Conservation (phyloP, 345 rosid species). For the Nephelium lappaceum region DNA sequence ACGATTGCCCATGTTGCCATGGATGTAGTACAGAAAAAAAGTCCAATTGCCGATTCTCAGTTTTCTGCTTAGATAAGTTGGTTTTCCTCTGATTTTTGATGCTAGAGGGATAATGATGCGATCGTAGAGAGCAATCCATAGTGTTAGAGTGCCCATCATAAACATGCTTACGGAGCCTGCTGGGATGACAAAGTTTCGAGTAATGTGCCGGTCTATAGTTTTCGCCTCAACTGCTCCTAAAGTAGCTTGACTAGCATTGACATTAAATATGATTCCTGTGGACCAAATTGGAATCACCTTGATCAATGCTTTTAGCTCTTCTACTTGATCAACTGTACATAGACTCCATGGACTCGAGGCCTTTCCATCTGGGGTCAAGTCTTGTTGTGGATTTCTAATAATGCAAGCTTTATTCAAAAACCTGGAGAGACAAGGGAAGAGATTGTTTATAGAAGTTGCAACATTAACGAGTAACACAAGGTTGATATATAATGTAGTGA, state of each 20-base stretch:
- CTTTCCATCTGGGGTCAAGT: conserved; percentile 33
- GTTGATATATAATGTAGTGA: too few relatives aligned
- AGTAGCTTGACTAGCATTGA: conserved; percentile 38
- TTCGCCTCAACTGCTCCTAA: conserved; percentile 45
- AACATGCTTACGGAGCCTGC: conserved; percentile 49
- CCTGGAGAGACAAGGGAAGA: conserved; percentile 27
- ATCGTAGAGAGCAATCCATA: conserved; percentile 55
- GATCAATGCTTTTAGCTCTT: conserved; percentile 56
- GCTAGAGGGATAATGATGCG: conserved; percentile 40
- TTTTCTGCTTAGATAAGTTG: conserved; percentile 35
- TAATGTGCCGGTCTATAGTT: conserved; percentile 54
- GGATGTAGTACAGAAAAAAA: conserved; percentile 27
- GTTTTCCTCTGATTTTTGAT: conserved; percentile 37
- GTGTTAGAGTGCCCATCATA: conserved; percentile 31
- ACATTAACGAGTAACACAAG: too few relatives aligned
- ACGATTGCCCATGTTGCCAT: conserved; percentile 39
- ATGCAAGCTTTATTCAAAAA: conserved; percentile 60
- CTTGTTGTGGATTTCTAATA: conserved; percentile 34
- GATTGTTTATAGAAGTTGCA: conserved; percentile 5
- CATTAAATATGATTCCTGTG: conserved; percentile 43
- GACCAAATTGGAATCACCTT: conserved; percentile 55
- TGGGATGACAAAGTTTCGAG: conserved; percentile 50
- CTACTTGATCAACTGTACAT: conserved; percentile 60
- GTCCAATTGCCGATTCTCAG: conserved; percentile 54
- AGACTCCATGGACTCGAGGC: conserved; percentile 47